These are phyloP conservation scores for Ballota nigra DNA, from an alignment of 257 asterid species.

Conservation along the genomic window DNA sequence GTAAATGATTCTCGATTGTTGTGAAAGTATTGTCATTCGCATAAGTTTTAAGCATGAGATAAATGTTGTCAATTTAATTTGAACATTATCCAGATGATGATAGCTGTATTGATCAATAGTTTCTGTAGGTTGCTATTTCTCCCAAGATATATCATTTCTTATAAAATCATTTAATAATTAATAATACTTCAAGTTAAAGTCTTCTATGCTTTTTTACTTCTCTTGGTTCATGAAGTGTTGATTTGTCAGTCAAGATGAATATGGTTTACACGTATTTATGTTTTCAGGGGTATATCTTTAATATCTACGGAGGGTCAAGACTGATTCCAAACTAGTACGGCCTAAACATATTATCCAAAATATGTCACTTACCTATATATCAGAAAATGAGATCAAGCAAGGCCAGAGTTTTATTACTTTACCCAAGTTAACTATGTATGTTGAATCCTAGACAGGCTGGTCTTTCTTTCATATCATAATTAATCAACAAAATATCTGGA, in stretches of 20 bases:
- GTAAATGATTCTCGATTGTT: not conserved
- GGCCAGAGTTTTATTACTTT: not conserved
- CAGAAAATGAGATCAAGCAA: not conserved
- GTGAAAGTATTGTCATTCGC: not conserved
- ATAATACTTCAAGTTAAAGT: not conserved
- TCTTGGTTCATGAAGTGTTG: not conserved
- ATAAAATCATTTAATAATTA: not conserved
- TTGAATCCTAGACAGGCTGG: not conserved
- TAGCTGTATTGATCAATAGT: not conserved
- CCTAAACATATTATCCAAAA: not conserved
- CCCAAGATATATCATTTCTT: not conserved
- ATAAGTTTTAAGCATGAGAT: conserved; percentile 2
- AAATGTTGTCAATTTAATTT: not conserved
- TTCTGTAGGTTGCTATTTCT: not conserved
- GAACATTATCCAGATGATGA: not conserved
- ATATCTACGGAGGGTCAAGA: not conserved
- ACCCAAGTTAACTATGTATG: not conserved
- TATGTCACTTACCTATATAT: not conserved
- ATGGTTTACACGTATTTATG: not conserved
- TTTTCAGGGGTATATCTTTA: not conserved
- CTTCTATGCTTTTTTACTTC: not conserved
- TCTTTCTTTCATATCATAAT: not conserved
- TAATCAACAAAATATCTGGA: not conserved
- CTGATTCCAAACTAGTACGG: not conserved
- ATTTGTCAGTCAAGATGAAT: not conserved